Evolutionary conservation across 768 basidiomycete species (phyloP).

Genomic region (Agaricus subrufescens): DNA sequence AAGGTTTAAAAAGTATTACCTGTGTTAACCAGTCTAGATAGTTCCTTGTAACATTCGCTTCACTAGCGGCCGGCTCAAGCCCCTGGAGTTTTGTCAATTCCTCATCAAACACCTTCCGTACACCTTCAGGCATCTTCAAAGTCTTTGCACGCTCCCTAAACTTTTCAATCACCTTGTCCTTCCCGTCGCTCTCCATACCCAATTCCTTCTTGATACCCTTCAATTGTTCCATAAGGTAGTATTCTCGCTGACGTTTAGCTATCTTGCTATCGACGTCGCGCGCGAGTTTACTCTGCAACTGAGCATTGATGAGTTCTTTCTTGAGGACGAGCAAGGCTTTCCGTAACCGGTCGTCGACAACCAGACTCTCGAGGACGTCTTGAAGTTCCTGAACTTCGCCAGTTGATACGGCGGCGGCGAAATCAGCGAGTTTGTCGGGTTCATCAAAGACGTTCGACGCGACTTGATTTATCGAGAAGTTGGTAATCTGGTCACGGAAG

Average conservation of each 20-base stretch:
- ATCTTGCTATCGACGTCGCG: constrained; percentile 94
- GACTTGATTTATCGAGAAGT: constrained; percentile 90
- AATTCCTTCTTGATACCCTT: constrained; percentile 96
- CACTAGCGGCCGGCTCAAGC: constrained; percentile 86
- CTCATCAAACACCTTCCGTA: constrained; percentile 94
- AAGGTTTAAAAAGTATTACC: constrained; percentile 28
- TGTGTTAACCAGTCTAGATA: constrained; percentile 93
- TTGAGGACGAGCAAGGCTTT: constrained; percentile 91
- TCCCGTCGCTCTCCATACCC: constrained; percentile 92
- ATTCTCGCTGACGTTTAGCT: constrained; percentile 90
- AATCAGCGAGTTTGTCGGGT: constrained; percentile 95
- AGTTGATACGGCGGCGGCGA: constrained; percentile 91
- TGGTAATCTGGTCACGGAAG: constrained; percentile 97
- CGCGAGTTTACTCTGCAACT: constrained; percentile 88
- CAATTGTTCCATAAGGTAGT: constrained; percentile 95
- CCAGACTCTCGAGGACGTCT: constrained; percentile 84
- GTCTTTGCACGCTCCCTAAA: constrained; percentile 80
- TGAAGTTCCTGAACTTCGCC: constrained; percentile 93
- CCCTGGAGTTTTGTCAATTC: constrained; percentile 87
- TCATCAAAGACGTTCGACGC: constrained; percentile 95
- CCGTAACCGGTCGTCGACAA: constrained; percentile 83
- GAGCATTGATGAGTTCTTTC: constrained; percentile 97
- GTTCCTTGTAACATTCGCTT: constrained; percentile 91
- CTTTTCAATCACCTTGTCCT: constrained; percentile 91
- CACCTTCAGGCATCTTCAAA: constrained; percentile 85